These are phyloP conservation scores for Pseudocercospora macadamiae DNA, from an alignment of 2,329 filamentous ascomycete species.

Conservation along the genomic window DNA sequence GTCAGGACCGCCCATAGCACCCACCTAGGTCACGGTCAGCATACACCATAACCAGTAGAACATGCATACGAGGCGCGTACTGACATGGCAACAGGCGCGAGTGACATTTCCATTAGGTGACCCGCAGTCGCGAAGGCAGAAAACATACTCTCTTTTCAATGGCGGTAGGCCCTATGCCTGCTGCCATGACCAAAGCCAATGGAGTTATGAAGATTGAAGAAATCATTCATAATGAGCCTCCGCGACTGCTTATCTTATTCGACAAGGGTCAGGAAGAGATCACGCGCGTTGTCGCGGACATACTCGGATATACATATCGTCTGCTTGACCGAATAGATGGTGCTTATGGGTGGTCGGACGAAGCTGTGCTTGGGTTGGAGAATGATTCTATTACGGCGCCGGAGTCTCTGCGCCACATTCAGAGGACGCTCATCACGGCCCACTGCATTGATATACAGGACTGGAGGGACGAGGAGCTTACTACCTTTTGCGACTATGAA, in stretches of 20 bases:
- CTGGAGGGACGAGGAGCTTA: constrained; percentile 59
- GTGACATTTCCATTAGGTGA: constrained; percentile 40
- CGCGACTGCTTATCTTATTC: constrained; percentile 62
- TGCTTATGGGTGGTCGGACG: constrained; percentile 58
- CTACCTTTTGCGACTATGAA: constrained; percentile 76
- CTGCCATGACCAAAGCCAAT: constrained; percentile 30
- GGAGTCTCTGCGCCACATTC: constrained; percentile 59
- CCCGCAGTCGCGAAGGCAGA: constrained; percentile 24
- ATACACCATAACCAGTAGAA: constrained; percentile 2
- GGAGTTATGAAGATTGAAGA: constrained; percentile 38
- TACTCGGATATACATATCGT: constrained; percentile 73
- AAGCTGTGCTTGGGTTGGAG: constrained; percentile 69
- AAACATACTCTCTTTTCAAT: constrained; percentile 15
- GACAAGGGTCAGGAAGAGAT: constrained; percentile 73
- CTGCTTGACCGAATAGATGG: constrained; percentile 60
- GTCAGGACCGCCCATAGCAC: constrained; percentile 32
- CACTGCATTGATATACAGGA: constrained; percentile 74
- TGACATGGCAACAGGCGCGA: constrained; percentile 29
- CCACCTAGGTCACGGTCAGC: constrained; percentile 27
- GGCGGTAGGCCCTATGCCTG: constrained; percentile 21
- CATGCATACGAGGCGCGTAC: constrained; percentile 11
- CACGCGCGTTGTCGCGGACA: constrained; percentile 74
- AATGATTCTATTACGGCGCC: constrained; percentile 60
- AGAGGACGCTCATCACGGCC: constrained; percentile 72
- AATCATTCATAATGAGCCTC: constrained; percentile 39